Base-by-base conservation (phyloP, 768 basidiomycete species). In the Rhizopogon vinicolor region DNA sequence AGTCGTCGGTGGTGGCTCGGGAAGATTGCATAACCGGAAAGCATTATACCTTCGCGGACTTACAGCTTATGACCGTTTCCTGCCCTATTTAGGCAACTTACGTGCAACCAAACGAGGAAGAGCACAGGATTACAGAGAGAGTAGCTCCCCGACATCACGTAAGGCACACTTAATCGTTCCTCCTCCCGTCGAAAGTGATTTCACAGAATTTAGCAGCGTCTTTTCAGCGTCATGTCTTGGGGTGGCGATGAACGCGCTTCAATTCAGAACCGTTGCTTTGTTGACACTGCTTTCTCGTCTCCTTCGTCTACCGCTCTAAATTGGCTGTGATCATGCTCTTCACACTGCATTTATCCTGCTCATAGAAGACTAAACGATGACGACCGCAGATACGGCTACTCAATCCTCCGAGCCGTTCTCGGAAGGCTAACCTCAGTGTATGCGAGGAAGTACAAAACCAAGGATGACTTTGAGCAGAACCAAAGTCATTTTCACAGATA, bases 401-500 rank as follows among this genome's bases (percentile, higher is more conserved):
- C 33, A 40, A 52, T 54, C 52, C 61, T 62, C 69, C 69, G 70
- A 57, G 59, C 70, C 56, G 62, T 68, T 58, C 53, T 53, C 59
- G 60, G 54, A 44, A 60, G 37, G 29, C 28, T 33, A 18, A 35
- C 60, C 51, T 59, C 49, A 59, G 61, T 58, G 45, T 55, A 29
- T 59, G 41, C 58, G 56, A 45, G 58, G 59, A 62, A 60, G 68
- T 70, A 70, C 69, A 70, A 69, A 70, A 72, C 63, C 65, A 59
- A 71, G 59, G 59, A 67, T 70, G 68, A 54, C 29, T 55, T 57
- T 60, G 54, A 39, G 41, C 44, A 44, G 44, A 51, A 54, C 28
- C 37, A 55, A 51, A 53, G 65, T 62, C 57, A 65, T 63, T 65
- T 60, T 52, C 60, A 53, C 65, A 63, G 64, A 60, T 59, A 63